Evolutionary conservation across 306 rosid species (phyloP).

Genomic region (Prunus kanzakura): DNA sequence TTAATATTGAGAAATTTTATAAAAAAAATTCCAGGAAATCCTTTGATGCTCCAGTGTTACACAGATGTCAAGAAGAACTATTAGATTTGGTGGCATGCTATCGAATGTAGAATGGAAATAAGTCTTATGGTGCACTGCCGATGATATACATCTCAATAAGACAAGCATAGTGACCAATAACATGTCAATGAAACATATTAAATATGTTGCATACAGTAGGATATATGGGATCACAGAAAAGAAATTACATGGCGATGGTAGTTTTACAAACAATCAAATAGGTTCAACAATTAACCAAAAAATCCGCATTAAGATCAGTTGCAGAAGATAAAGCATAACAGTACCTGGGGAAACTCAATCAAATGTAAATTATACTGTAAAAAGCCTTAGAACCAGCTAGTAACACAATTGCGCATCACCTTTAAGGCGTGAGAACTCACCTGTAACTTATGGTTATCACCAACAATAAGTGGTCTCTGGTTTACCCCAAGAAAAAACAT

Average conservation of each 20-base stretch:
- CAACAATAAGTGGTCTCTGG: constrained; percentile 85
- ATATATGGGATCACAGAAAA: not conserved
- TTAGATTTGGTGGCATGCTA: not conserved
- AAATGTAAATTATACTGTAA: not conserved
- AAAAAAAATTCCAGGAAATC: not conserved
- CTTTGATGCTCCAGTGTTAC: not conserved
- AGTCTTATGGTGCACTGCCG: not conserved
- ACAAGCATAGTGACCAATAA: not conserved
- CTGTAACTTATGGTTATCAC: constrained; percentile 97
- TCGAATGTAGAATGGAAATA: not conserved
- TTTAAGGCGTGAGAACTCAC: constrained; percentile 35
- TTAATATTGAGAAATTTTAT: not conserved
- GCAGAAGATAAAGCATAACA: not conserved
- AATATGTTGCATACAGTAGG: not conserved
- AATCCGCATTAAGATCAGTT: not conserved
- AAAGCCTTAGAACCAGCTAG: not conserved
- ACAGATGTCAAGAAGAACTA: not conserved
- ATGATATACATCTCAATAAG: not conserved
- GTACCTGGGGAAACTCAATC: not conserved
- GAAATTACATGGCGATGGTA: not conserved
- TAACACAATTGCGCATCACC: constrained; percentile 21
- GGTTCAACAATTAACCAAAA: not conserved
- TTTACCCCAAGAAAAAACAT: constrained; percentile 88
- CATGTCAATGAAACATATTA: not conserved
- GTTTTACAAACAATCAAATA: not conserved